Evolutionary conservation across 2,329 filamentous ascomycete species (phyloP), one percentile per base, ranked within the genome.

Genomic region (Ascochyta fabae): DNA sequence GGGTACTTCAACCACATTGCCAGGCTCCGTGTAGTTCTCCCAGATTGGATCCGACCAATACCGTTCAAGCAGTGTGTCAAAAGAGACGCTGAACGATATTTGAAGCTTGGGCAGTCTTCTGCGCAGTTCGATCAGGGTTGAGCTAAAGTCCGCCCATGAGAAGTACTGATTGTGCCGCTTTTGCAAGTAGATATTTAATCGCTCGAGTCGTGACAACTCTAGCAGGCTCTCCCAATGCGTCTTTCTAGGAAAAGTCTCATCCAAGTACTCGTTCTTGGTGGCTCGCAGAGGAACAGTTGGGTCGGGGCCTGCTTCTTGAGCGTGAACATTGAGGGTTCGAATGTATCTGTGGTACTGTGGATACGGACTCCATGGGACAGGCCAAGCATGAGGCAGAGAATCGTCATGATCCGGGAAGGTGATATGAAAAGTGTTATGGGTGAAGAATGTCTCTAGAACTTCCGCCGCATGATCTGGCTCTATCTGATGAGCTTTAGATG

Each of bases 361-460:
- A 23, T 35, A 9, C 6, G 34, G 16, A 26, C 51, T 31, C 36
- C 45, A 47, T 22, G 36, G 15, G 4, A 36, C 34, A 33, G 35
- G 16, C 8, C n/a, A 27, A 2, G 26, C 6, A 12, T 10, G 15
- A 22, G 22, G 13, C 8, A 2, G 13, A 36, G 7, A 15, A 24
- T 15, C 8, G 10, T 15, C 6, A 13, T 6, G 24, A 26, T 51
- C 29, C 8, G 41, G 26, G 4, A 58, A 44, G 3, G 31, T 45
- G 16, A 53, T 22, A 13, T 9, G 48, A 33, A 61, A 65, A 27
- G 53, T 48, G 34, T 55, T 56, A 41, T 58, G 36, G 15, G 42
- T 44, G 16, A 56, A 65, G 29, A 52, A 59, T 4, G 62, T 55
- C 43, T 66, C 59, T 0, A 62, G 27, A 2, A 48, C 48, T 43